Evolutionary conservation across 2,329 filamentous ascomycete genomes (phyloP), one percentile per base, ranked within the genome.

Genomic region (Ophiostoma ips): DNA sequence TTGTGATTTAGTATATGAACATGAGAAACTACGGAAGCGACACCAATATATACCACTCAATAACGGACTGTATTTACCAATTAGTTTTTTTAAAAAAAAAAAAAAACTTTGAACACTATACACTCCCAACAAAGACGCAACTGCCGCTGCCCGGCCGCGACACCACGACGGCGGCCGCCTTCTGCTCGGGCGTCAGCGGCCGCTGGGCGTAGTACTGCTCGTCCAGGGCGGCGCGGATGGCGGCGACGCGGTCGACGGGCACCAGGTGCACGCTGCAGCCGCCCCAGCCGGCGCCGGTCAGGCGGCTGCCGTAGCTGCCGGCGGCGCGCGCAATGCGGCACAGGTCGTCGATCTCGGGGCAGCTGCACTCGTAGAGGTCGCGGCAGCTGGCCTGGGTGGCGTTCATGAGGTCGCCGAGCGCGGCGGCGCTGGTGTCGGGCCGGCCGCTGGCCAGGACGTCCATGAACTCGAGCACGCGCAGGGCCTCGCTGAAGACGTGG

Each of bases 221-320:
- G 59, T 84, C 78, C 75, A 92, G 80, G 5, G 86, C 86, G 59
- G 77, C 72, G 63, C 77, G 87, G 19, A 98, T 85, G 24, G 71
- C 77, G 5, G 83, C 80, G 0, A 95, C 84, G 66, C 84, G 90
- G 60, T 87, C 77, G 52, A 80, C 84, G 0, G 90, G 84, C 48
- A 96, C 84, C 51, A 98, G 75, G 68, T 98, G 92, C 52, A 98
- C 90, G 53, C 80, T 92, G 68, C 92, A 96, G 2, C 92, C 92
- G 54, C 92, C 92, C 92, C 92, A 98, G 3, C 92, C 92, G 1
- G 92, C 92, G 36, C 92, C 92, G 0, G 90, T 96, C 58, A 95
- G 68, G 24, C 90, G 73, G 58, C 84, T 88, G 28, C 90, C 92
- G 62, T 87, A 88, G 16, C 85, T 79, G 2, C 92, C 92, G 1